These are phyloP conservation scores for Fusarium sp. DNA, from an alignment of 2,329 filamentous ascomycete species.

Conservation along the genomic window DNA sequence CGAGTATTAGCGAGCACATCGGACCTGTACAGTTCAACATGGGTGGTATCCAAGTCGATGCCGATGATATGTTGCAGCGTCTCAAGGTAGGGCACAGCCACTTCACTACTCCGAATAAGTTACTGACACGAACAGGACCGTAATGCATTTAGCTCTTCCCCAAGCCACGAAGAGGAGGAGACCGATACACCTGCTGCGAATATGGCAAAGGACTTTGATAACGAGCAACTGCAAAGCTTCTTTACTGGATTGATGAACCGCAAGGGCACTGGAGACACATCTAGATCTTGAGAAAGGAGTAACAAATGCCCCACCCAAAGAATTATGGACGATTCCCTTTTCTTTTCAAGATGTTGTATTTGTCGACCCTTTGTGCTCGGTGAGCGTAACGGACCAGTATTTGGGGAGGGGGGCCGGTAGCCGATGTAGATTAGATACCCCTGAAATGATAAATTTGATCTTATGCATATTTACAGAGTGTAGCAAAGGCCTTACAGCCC, in stretches of 20 bases:
- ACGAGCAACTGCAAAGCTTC: constrained; percentile 67
- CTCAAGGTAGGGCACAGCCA: constrained; percentile 71
- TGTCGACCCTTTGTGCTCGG: constrained; percentile 6
- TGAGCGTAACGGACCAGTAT: constrained; percentile 9
- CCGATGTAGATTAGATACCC: constrained; percentile 56
- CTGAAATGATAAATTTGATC: constrained; percentile 42
- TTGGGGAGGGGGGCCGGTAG: constrained; percentile 30
- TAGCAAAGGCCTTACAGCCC: neutral
- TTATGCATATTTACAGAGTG: neutral
- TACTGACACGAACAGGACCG: constrained; percentile 58
- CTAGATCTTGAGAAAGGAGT: constrained; percentile 17
- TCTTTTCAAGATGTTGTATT: neutral
- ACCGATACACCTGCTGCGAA: constrained; percentile 51
- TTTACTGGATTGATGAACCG: constrained; percentile 69
- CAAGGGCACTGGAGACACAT: constrained; percentile 45
- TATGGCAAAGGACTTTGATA: constrained; percentile 58
- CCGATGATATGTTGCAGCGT: constrained; percentile 89
- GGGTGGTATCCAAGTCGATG: constrained; percentile 95
- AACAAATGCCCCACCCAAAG: neutral
- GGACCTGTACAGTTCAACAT: constrained; percentile 98
- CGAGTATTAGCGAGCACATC: constrained; percentile 78
- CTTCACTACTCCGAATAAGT: neutral
- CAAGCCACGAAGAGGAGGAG: constrained; percentile 54
- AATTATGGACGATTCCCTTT: neutral
- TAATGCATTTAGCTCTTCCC: constrained; percentile 60